These are phyloP conservation scores for Kalaharituber pfeilii DNA, from an alignment of 2,329 filamentous ascomycete genomes.

Conservation along the genomic window DNA sequence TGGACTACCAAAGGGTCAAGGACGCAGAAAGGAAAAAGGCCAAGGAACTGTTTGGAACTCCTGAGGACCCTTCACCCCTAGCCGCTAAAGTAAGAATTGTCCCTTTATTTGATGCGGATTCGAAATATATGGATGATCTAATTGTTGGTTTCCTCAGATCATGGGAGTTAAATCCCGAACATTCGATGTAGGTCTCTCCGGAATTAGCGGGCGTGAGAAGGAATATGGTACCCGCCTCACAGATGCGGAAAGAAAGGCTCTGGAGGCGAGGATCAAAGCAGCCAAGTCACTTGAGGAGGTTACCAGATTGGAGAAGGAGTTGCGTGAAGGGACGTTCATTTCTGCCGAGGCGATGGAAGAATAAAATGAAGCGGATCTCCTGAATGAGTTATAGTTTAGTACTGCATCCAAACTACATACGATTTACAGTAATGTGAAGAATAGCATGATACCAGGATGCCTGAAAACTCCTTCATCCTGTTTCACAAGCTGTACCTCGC, in stretches of 20 bases:
- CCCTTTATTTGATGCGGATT: neutral
- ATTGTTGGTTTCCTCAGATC: conserved; percentile 37
- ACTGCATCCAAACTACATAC: no score
- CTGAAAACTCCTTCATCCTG: no score
- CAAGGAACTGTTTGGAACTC: conserved; percentile 65
- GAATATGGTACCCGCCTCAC: conserved; percentile 69
- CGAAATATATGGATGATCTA: neutral
- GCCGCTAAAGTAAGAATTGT: conserved; percentile 44
- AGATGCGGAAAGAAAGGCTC: conserved; percentile 66
- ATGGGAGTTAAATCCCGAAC: conserved; percentile 67
- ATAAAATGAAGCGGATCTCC: no score
- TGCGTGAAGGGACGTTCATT: conserved; percentile 70
- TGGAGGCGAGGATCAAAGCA: conserved; percentile 74
- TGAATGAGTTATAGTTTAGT: no score
- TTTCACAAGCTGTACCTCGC: no score
- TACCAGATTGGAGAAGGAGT: conserved; percentile 70
- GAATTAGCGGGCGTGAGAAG: conserved; percentile 35
- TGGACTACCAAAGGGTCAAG: conserved; percentile 86
- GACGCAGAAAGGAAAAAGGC: conserved; percentile 63
- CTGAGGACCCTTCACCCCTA: conserved; percentile 58
- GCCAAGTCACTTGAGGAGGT: conserved; percentile 85
- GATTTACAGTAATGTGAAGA: no score
- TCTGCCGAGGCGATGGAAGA: conserved; percentile 43
- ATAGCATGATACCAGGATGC: no score
- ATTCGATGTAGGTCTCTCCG: conserved; percentile 35